Evolutionary conservation across 169 alveolate species (phyloP).

Genomic region (Cyclospora cayetanensis): DNA sequence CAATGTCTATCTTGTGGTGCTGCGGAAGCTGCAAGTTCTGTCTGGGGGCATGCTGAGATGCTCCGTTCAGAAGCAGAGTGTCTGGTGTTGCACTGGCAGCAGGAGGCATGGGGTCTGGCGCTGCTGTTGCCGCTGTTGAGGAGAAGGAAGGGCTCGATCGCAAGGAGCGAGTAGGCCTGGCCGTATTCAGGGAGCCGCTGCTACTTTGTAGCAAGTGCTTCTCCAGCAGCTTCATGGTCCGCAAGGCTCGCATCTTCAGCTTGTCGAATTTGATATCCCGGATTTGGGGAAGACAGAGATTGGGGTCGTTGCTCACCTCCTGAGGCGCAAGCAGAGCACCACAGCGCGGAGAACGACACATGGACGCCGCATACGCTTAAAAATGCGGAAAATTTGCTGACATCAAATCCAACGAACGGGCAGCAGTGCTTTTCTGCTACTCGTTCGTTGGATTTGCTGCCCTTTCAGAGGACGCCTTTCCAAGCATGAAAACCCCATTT

Average conservation of each 20-base stretch:
- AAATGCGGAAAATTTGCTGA: too few species aligned
- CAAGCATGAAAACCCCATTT: too few species aligned
- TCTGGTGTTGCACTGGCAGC: neutral
- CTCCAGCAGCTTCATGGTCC: slow-evolving; percentile 66
- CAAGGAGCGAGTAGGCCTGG: neutral
- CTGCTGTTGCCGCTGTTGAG: neutral
- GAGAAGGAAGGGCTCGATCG: neutral
- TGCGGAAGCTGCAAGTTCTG: neutral
- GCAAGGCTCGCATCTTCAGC: slow-evolving; percentile 68
- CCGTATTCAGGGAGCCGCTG: neutral
- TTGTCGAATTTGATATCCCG: slow-evolving; percentile 64
- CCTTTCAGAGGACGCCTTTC: too few species aligned
- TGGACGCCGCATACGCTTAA: too few species aligned
- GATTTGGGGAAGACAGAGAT: slow-evolving; percentile 53
- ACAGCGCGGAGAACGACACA: too few species aligned
- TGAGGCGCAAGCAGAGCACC: too few species aligned
- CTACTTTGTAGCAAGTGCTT: slow-evolving; percentile 12
- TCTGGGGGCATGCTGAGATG: neutral
- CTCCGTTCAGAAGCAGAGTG: neutral
- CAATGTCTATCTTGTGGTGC: neutral
- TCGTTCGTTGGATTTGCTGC: too few species aligned
- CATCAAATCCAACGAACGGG: too few species aligned
- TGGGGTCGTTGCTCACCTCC: slow-evolving; percentile 71
- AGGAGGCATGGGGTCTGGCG: neutral
- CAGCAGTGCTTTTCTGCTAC: too few species aligned